Evolutionary conservation across 2,329 filamentous ascomycete species (phyloP), one percentile per base, ranked within the genome.

Genomic region (Cladosporium oxysporum): DNA sequence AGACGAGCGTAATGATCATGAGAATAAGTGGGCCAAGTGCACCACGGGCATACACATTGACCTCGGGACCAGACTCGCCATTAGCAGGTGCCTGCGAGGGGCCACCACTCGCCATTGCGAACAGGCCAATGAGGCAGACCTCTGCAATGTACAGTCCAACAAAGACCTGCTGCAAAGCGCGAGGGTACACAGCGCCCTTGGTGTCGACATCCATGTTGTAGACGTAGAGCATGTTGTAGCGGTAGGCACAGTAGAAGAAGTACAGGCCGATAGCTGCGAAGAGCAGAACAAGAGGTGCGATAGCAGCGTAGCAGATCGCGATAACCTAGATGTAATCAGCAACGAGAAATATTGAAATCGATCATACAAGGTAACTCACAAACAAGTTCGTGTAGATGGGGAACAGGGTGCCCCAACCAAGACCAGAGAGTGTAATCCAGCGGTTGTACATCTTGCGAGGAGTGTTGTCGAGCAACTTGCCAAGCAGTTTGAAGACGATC

Each of bases 141-240:
- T 95, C 88, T 1, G 90, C 87, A 41, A 97, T 83, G 76, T 98
- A 97, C 59, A 96, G 82, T 26, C 94, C 93, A 0, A 90, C 88
- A 31, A 94, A 88, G 58, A 96, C 87, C 66, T 97, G 93, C 76
- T 96, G 90, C 61, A 98, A 82, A 1, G 91, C 93, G n/a, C 90
- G 90, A 0, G 92, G 90, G 75, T 97, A 97, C 71, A 92, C 89
- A 16, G 94, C 85, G 18, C 94, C 93, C 74, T 96, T 92, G 44
- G 91, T 96, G 75, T 97, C 93, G 73, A 96, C 89, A 66, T 87
- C 81, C 10, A 91, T 88, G 75, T 96, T 91, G 60, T 89, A 90
- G 41, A 97, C 92, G 77, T 92, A 97, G 59, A 97, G 84, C 64
- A 98, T 80, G 75, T 97, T 96, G 83, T 98, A 97, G 21, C 91